These are phyloP conservation scores for Tricholoma bakamatsutake DNA, from an alignment of 768 basidiomycete genomes.

Conservation along the genomic window DNA sequence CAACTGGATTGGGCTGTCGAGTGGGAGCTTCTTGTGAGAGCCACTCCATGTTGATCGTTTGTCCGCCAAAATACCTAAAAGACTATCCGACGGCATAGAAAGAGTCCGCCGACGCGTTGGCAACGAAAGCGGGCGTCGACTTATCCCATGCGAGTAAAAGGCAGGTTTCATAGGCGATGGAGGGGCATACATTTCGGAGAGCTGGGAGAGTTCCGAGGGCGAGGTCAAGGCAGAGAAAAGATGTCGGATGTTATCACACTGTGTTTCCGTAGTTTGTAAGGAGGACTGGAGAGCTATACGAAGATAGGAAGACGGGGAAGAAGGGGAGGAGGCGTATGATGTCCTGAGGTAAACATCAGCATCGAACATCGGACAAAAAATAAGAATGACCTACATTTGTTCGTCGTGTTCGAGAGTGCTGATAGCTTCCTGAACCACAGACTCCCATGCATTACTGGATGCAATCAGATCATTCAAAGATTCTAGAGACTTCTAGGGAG, in stretches of 20 bases:
- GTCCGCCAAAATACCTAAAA: constrained; percentile 18
- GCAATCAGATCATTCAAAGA: constrained; percentile 61
- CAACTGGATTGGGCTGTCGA: constrained; percentile 39
- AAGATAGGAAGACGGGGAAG: constrained; percentile 50
- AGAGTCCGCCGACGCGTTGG: constrained; percentile 26
- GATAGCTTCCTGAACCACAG: constrained; percentile 65
- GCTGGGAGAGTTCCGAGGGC: constrained; percentile 64
- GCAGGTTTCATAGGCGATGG: constrained; percentile 46
- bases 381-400: constrained; percentile 40
- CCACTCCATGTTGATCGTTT: constrained; percentile 79
- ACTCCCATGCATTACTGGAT: constrained; percentile 70
- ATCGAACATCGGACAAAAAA: background rate
- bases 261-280: constrained; percentile 68
- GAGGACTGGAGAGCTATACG: constrained; percentile 70
- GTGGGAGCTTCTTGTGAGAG: constrained; percentile 45
- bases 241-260: constrained; percentile 78
- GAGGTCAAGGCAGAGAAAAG: constrained; percentile 73
- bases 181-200: constrained; percentile 87
- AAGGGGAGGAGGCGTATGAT: constrained; percentile 34
- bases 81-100: constrained; percentile 18
- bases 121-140: constrained; percentile 40
- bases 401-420: constrained; percentile 65
- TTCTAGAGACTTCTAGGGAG: constrained; percentile 48
- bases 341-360: constrained; percentile 13
- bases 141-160: constrained; percentile 22